Evolutionary conservation across 202 grass and related monocot genomes (phyloP), one percentile per base, ranked within the genome.

Genomic region (Zizania palustris): DNA sequence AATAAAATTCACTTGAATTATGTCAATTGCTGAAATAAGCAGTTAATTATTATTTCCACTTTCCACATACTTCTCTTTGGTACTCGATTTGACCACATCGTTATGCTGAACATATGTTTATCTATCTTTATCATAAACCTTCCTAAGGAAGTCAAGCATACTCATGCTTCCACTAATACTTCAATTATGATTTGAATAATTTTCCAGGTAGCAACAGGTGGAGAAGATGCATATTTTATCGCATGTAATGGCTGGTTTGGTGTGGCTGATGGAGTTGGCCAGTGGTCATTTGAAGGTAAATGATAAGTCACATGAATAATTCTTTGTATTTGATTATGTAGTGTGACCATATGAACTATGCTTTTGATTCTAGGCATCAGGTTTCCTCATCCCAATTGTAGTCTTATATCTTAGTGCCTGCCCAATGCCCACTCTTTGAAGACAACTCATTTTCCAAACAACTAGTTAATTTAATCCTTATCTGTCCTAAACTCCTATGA

Each of bases 211-310:
- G 79, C 79, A 8, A 91, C 86, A 62, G 93, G 93, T 15, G 93
- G 93, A 71, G 93, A 97, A 85, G 93, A 97, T 89, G 90, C 93
- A 20, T 97, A 89, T 68, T 97, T 97, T 83, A 73, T 87, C 33
- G 63, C 78, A 45, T 36, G 28, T 36, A 71, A 89, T 71, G 90
- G 88, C 51, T 97, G 93, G 93, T 91, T 97, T 79, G 93, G 93
- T 63, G 86, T 97, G 69, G 93, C 93, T 21, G 93, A 97, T 74
- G 93, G 93, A 85, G 93, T 97, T 76, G 93, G 93, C 80, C 93
- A 97, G 77, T 97, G 93, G 93, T 97, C 93, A 16, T 87, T 97
- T 50, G 79, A 97, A 93, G 93, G 93, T 93, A 81, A 60, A 18
- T 69, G 93, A 90, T 93, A 81, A 60, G 15, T 69, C 10, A 57